Percentiles rank a stretch among this genome's conserved stretches.
These are phyloP conservation scores for Aspergillus pseudoterreus DNA, from an alignment of 2,329 filamentous ascomycete genomes.

Conservation along the genomic window DNA sequence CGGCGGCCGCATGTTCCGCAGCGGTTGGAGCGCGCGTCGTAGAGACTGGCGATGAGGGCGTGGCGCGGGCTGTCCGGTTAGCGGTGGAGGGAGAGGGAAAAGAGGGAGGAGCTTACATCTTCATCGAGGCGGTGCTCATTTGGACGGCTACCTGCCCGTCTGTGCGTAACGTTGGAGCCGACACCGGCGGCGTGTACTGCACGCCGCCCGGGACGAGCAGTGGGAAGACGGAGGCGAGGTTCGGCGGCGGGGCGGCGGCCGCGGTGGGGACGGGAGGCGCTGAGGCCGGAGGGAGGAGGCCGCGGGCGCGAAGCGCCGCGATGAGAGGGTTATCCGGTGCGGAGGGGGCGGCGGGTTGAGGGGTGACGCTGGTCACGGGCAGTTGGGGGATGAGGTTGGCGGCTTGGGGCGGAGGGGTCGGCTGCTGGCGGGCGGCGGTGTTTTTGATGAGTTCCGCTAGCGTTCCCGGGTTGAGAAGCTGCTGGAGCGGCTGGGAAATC, in stretches of 20 bases:
- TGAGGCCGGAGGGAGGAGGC: constrained; percentile 55
- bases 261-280: constrained; percentile 41
- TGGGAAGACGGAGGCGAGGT: constrained; percentile 38
- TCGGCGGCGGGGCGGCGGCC: constrained; percentile 32
- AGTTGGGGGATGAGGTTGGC: constrained; percentile 47
- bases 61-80: constrained; percentile 60
- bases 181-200: constrained; percentile 33
- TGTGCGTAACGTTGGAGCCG: constrained; percentile 21
- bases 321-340: constrained; percentile 59
- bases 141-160: constrained; percentile 31
- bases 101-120: constrained; percentile 56
- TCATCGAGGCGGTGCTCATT: constrained; percentile 66
- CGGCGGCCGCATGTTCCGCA: constrained; percentile 89
- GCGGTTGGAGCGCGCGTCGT: constrained; percentile 77
- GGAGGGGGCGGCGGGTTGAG: constrained; percentile 42
- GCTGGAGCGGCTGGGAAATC: constrained; percentile 32
- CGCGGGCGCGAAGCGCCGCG: constrained; percentile 64
- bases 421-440: constrained; percentile 37
- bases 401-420: constrained; percentile 47
- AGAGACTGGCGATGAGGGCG: constrained; percentile 68
- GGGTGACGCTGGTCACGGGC: constrained; percentile 55
- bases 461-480: constrained; percentile 41
- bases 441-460: constrained; percentile 45
- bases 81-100: constrained; percentile 3
- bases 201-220: constrained; percentile 38